phyloP scores from a whole-genome alignment of 192 early-diverging fungal species.

The Backusella liffmaniae region DNA sequence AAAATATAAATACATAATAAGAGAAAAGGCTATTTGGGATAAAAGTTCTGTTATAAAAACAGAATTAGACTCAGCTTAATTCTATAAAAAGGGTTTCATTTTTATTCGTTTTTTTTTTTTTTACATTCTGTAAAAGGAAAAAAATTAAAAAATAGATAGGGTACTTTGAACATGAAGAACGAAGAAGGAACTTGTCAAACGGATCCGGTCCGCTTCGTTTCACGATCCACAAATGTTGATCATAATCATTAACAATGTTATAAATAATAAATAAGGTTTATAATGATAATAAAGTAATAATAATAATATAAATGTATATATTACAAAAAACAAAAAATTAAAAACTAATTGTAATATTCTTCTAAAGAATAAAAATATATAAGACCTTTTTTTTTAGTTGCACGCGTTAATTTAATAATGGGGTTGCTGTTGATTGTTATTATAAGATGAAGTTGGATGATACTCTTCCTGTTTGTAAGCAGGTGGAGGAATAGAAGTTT shows the following conservation, averaged over 20 bases:
- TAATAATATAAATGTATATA: neutral
- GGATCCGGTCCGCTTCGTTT: neutral
- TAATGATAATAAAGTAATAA: neutral
- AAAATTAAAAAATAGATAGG: neutral
- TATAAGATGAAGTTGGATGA: neutral
- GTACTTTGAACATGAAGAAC: neutral
- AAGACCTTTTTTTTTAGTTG: neutral
- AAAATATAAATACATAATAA: neutral
- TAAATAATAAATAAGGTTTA: neutral
- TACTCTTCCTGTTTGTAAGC: conserved; percentile 5
- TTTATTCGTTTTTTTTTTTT: neutral
- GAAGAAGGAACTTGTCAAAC: neutral
- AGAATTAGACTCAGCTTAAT: neutral
- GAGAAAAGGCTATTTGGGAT: neutral
- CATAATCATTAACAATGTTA: conserved; percentile 3
- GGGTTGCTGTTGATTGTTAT: neutral
- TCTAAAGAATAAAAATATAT: neutral
- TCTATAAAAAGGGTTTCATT: neutral
- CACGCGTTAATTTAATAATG: neutral
- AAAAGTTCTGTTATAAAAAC: neutral
- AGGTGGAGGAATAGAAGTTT: neutral
- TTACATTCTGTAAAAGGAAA: conserved; percentile 1
- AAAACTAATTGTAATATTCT: conserved; percentile 5
- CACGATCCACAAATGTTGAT: neutral
- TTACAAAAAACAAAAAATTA: conserved; percentile 7